These are phyloP conservation scores for Zygosaccharomyces pseudorouxii DNA, from an alignment of 805 yeast species.

Conservation along the genomic window DNA sequence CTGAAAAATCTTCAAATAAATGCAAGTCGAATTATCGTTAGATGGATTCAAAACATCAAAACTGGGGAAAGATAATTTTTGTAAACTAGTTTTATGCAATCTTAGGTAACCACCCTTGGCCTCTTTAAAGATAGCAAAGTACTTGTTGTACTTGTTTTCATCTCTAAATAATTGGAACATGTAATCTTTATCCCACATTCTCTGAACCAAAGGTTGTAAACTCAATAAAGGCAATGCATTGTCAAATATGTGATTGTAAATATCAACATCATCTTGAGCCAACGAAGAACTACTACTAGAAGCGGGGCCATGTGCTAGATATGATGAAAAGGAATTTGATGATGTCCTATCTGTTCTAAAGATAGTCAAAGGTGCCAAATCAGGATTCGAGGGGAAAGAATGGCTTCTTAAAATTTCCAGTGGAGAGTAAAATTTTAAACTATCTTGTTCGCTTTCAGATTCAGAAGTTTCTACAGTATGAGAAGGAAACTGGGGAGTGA, in stretches of 20 bases:
- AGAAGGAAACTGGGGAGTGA: constrained; percentile 6
- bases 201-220: constrained; percentile 13
- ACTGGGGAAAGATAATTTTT: constrained; percentile 19
- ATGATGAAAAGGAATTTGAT: constrained; percentile 26
- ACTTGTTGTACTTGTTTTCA: constrained; percentile 21
- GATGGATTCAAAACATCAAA: constrained; percentile 24
- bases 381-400: constrained; percentile 7
- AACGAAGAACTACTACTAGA: constrained; percentile 13
- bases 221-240: constrained; percentile 14
- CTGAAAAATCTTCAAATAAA: constrained; percentile 29
- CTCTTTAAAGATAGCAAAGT: constrained; percentile 21
- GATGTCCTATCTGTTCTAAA: constrained; percentile 14
- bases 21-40: constrained; percentile 8
- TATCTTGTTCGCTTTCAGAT: constrained; percentile 2
- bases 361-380: constrained; percentile 8
- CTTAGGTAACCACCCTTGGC: constrained; percentile 36
- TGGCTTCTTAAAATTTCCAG: constrained; percentile 14
- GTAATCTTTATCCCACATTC: constrained; percentile 11
- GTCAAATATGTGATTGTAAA: constrained; percentile 26
- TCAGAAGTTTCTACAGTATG: constrained; percentile 1
- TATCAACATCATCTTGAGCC: constrained; percentile 25
- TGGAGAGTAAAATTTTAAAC: constrained; percentile 23
- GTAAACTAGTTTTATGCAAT: constrained; percentile 29
- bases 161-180: constrained; percentile 3
- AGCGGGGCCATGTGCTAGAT: constrained; percentile 20